Evolutionary conservation across 1,139 yeast species (phyloP).

Genomic region (Protomyces macrosporus): DNA sequence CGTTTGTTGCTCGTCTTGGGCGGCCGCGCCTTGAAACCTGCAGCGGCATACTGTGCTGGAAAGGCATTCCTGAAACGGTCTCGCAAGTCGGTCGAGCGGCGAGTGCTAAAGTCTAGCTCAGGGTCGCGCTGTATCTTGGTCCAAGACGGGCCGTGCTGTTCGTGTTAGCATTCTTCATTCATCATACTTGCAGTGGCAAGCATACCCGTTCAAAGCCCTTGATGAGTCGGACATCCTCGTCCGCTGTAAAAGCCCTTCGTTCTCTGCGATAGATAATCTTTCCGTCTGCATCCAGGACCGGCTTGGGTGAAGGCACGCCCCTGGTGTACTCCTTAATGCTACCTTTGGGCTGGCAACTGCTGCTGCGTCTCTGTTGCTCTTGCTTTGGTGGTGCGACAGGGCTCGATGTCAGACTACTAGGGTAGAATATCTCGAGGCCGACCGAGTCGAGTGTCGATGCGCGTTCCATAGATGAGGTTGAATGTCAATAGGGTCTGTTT

Average conservation of each 20-base stretch:
- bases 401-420: not conserved
- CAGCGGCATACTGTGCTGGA: slow-evolving; percentile 44
- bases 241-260: slow-evolving; percentile 51
- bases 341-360: not conserved
- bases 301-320: not conserved
- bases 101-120: slow-evolving; percentile 39
- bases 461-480: not conserved
- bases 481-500: not conserved
- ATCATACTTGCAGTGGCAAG: not conserved
- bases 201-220: slow-evolving; percentile 51
- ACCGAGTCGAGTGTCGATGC: not conserved
- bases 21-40: slow-evolving; percentile 40
- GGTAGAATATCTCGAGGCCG: not conserved
- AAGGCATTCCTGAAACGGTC: slow-evolving; percentile 43
- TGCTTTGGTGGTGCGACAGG: not conserved
- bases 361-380: not conserved
- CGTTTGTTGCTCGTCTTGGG: not conserved
- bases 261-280: slow-evolving; percentile 42
- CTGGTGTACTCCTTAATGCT: not conserved
- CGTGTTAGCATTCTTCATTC: not conserved
- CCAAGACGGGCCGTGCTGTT: slow-evolving; percentile 76
- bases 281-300: not conserved
- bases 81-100: slow-evolving; percentile 45
- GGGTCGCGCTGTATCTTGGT: slow-evolving; percentile 58
- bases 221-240: slow-evolving; percentile 67